A percentile compares a stretch with the other conserved stretches of the same genome.
These are phyloP conservation scores for Populus nigra DNA, from an alignment of 345 rosid genomes.

Conservation along the genomic window DNA sequence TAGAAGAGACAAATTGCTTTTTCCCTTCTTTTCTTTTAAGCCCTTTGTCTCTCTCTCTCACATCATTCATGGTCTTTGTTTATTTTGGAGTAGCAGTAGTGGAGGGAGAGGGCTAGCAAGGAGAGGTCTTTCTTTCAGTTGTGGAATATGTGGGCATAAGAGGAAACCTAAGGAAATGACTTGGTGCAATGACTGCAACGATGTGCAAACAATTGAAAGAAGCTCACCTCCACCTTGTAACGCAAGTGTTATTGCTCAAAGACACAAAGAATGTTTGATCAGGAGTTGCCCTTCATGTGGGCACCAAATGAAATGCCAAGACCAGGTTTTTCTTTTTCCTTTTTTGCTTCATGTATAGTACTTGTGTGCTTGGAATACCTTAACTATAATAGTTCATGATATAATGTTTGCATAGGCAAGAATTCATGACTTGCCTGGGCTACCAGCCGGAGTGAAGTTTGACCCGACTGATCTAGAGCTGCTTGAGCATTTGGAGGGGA, in stretches of 20 bases:
- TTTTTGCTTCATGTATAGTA: too few relatives aligned
- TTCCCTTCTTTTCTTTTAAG: conserved; percentile 22
- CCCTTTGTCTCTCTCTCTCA: conserved; percentile 12
- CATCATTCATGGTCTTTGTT: conserved; percentile 26
- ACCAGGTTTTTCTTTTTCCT: conserved; percentile 41
- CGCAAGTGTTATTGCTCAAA: conserved; percentile 20
- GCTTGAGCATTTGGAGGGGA: conserved; percentile 89
- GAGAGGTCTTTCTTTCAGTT: conserved; percentile 14
- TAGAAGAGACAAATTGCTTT: conserved; percentile 48
- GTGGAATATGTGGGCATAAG: conserved; percentile 37
- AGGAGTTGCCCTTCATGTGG: conserved; percentile 91
- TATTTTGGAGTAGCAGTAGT: conserved; percentile 35
- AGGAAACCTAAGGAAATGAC: conserved; percentile 50
- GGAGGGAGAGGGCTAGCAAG: conserved; percentile 4
- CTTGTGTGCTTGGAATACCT: neutral
- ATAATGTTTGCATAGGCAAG: conserved; percentile 39
- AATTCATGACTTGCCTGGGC: conserved; percentile 84
- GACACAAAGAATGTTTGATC: conserved; percentile 30
- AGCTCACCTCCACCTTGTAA: conserved; percentile 36
- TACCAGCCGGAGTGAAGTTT: conserved; percentile 96
- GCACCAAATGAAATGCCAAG: conserved; percentile 66
- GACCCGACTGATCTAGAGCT: conserved; percentile 99
- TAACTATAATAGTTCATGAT: neutral
- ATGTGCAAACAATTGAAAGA: conserved; percentile 59
- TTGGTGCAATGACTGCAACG: conserved; percentile 85